These are phyloP conservation scores for Geranium incanum DNA, from an alignment of 441 rosid species.

Conservation along the genomic window DNA sequence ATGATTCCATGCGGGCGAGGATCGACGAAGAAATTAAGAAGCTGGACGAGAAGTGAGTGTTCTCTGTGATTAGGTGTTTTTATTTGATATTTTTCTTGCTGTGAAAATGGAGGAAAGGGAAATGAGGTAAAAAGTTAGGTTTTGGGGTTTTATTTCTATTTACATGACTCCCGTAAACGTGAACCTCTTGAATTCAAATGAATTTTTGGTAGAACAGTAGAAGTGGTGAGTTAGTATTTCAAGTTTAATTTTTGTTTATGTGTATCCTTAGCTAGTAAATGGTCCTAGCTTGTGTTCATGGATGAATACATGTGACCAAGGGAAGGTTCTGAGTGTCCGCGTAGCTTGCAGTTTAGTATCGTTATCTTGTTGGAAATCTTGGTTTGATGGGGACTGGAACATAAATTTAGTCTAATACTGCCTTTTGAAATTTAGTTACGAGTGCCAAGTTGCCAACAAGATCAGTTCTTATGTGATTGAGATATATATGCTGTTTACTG, in stretches of 20 bases:
- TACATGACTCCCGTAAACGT: not conserved
- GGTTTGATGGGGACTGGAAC: not conserved
- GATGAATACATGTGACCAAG: not conserved
- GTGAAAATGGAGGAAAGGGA: not conserved
- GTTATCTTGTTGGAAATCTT: not conserved
- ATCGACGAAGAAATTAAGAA: slow-evolving; percentile 80
- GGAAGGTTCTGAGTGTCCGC: not conserved
- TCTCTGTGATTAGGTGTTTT: not conserved
- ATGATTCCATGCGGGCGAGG: slow-evolving; percentile 55
- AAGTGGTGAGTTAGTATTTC: not conserved
- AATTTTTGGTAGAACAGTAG: not conserved
- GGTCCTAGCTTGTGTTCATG: not conserved
- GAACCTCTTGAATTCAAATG: not conserved
- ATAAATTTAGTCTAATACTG: not conserved
- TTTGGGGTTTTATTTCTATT: not conserved
- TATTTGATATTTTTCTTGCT: slow-evolving; percentile 7
- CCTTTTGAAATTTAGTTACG: not conserved
- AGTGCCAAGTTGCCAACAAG: not conserved
- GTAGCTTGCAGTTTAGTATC: not conserved
- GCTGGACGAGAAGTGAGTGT: slow-evolving; percentile 77
- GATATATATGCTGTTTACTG: not conserved
- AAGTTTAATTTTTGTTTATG: not conserved
- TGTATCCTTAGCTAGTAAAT: not conserved
- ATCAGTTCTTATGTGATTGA: not conserved
- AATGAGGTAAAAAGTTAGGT: not conserved